Base-by-base conservation (phyloP, 352 stramenopile genomes). In the Globisporangium cystogenes region DNA sequence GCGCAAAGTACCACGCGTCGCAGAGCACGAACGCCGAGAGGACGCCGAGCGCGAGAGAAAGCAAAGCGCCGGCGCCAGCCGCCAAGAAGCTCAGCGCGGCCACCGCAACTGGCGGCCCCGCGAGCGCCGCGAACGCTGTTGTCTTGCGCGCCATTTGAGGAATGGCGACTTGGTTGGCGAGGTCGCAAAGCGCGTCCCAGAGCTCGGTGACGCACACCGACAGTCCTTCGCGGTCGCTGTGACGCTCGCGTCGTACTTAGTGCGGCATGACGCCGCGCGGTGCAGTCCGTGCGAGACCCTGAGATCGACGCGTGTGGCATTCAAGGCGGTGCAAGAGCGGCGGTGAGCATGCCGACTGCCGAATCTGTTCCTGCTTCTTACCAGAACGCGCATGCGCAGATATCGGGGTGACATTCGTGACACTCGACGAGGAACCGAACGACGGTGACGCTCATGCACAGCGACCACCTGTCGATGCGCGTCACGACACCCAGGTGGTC, bases 1-100 rank as follows among this genome's bases (percentile, higher is more conserved):
- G 69, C 52, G 87, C 36, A 57, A 93, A 92, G 61, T 94, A 94
- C 83, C 83, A 92, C 20, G 67, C 64, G 51, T 94, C 83, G 44
- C 80, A 88, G 48, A 82, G 73, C 24, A 67, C 70, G 62, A 92
- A 90, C 53, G 67, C 61, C 45, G 76, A 78, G 15, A 87, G 59
- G 11, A 51, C 48, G 7, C 72, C 77, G 6, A 81, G 36, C 21
- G 59, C 36, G 33, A 76, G 2, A n/a, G 67, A 67, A 14, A 68
- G 52, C 16, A 29, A 21, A 12, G 55, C 57, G 33, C 60, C 70
- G 20, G 57, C 51, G 16, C 53, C 55, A 16, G 53, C 55, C 5
- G 62, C 48, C 26, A 74, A 60, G 33, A 64, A 70, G 23, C 44
- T 63, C 15, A 80, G 27, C 31, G 58, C 35, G 18, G 67, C 68